Percentiles rank a stretch among this genome's conserved stretches.
These are phyloP conservation scores for Dendrobium catenatum DNA, from an alignment of 106 monocot genomes.

Conservation along the genomic window DNA sequence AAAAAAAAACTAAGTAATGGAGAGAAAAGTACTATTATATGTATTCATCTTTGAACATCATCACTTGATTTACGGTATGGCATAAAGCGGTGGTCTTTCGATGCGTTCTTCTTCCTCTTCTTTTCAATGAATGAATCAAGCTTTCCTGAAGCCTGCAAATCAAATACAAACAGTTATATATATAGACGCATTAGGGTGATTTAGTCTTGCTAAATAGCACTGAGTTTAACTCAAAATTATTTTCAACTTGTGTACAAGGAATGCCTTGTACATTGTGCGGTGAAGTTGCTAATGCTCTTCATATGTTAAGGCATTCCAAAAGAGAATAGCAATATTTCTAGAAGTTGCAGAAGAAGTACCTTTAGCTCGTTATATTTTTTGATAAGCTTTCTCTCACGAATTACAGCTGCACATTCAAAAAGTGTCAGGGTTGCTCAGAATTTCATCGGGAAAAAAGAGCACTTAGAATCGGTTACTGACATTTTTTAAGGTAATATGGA, in stretches of 20 bases:
- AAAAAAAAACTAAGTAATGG: not conserved
- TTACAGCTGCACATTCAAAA: slow-evolving; percentile 59
- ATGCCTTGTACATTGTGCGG: not conserved
- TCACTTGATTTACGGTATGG: slow-evolving; percentile 45
- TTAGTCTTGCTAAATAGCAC: no score
- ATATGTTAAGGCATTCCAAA: not conserved
- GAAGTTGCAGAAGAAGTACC: slow-evolving; percentile 27
- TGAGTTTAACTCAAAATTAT: no score
- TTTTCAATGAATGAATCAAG: slow-evolving; percentile 72
- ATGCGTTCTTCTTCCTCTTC: slow-evolving; percentile 77
- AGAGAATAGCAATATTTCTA: not conserved
- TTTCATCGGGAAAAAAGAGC: slow-evolving; percentile 11
- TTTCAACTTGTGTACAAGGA: not conserved
- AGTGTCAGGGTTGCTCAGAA: not conserved
- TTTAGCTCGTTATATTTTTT: slow-evolving; percentile 86
- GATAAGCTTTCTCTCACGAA: slow-evolving; percentile 58
- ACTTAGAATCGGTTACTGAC: slow-evolving; percentile 29
- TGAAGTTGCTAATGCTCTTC: not conserved
- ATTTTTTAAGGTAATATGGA: slow-evolving; percentile 98
- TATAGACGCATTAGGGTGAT: no score
- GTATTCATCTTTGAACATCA: slow-evolving; percentile 2
- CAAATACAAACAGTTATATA: not conserved
- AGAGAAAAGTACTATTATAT: not conserved
- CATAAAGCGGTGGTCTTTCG: slow-evolving; percentile 85
- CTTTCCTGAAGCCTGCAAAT: slow-evolving; percentile 66